A percentile compares a stretch with the other conserved stretches of the same genome.
These are phyloP conservation scores for Whalleya microplaca DNA, from an alignment of 2,329 filamentous ascomycete genomes.

Conservation along the genomic window DNA sequence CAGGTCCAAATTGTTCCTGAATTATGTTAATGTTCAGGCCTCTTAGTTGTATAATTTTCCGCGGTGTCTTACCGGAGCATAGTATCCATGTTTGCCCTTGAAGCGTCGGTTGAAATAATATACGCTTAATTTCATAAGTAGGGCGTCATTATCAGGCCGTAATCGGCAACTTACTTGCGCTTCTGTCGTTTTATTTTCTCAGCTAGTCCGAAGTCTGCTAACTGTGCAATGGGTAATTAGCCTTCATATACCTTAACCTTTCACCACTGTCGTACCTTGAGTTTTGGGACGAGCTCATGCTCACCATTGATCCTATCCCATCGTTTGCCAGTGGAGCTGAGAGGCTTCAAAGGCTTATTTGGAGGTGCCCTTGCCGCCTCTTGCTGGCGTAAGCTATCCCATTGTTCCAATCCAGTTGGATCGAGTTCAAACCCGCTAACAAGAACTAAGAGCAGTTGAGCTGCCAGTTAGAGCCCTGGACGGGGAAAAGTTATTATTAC, in stretches of 20 bases:
- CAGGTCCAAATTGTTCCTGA: conserved; percentile 26
- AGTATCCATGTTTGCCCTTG: conserved; percentile 6
- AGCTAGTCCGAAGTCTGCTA: conserved; percentile 28
- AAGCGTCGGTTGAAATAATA: conserved; percentile 14
- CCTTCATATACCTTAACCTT: not conserved
- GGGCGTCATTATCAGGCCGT: not conserved
- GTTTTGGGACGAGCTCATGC: conserved; percentile 12
- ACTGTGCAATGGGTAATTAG: conserved; percentile 12
- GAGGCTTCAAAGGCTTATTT: not conserved
- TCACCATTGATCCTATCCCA: not conserved
- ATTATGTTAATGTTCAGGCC: not conserved
- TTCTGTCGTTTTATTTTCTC: conserved; percentile 7
- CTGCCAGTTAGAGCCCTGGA: not conserved
- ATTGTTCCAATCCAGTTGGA: not conserved
- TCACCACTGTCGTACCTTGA: conserved; percentile 6
- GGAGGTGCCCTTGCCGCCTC: not conserved
- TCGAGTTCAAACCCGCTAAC: conserved; percentile 22
- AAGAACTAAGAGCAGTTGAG: conserved; percentile 21
- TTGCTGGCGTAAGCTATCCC: not conserved
- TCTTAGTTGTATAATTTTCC: not conserved
- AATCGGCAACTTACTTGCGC: conserved; percentile 10
- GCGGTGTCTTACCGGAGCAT: conserved; percentile 24
- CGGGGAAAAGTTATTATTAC: conserved; percentile 1
- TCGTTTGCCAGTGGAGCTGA: not conserved
- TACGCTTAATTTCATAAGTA: conserved; percentile 2